Percentiles rank a stretch among this genome's conserved stretches.
phyloP scores from a whole-genome alignment of 2,329 filamentous ascomycete species.

The Ilyonectria robusta region DNA sequence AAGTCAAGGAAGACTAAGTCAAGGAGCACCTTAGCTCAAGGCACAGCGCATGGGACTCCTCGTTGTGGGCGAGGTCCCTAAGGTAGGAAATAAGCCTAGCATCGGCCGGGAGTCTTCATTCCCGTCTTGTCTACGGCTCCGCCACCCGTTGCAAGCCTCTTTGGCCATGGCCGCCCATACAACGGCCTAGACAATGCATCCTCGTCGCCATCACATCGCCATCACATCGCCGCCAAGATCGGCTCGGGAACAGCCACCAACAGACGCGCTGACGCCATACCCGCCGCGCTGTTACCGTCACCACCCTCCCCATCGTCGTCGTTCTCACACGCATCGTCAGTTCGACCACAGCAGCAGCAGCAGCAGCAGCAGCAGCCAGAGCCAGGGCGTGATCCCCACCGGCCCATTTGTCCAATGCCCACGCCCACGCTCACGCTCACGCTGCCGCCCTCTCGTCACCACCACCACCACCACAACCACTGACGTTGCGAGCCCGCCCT shows the following conservation, averaged over 20 bases:
- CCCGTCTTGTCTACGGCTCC: constrained; percentile 16
- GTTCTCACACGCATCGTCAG: constrained; percentile 8
- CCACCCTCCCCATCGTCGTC: constrained; percentile 7
- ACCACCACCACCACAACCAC: neutral
- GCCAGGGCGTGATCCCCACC: neutral
- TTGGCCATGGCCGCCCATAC: constrained; percentile 1
- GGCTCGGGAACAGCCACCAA: constrained; percentile 40
- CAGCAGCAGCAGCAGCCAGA: too few species aligned
- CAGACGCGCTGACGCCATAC: constrained; percentile 49
- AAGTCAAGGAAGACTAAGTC: neutral
- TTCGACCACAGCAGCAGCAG: neutral
- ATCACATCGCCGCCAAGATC: constrained; percentile 33
- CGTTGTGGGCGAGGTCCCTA: too few species aligned
- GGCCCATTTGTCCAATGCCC: neutral
- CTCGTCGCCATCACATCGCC: constrained; percentile 24
- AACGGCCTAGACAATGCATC: constrained; percentile 6
- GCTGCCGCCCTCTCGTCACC: neutral
- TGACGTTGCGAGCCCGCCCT: neutral
- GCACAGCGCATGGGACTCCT: neutral
- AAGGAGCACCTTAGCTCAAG: neutral
- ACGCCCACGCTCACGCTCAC: constrained; percentile 11
- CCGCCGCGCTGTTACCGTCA: constrained; percentile 27
- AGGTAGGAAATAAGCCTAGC: neutral
- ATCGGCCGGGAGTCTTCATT: constrained; percentile 10
- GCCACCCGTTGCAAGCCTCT: constrained; percentile 21